phyloP scores from a whole-genome alignment of 2,329 filamentous ascomycete genomes.

The Aureobasidium sp. region DNA sequence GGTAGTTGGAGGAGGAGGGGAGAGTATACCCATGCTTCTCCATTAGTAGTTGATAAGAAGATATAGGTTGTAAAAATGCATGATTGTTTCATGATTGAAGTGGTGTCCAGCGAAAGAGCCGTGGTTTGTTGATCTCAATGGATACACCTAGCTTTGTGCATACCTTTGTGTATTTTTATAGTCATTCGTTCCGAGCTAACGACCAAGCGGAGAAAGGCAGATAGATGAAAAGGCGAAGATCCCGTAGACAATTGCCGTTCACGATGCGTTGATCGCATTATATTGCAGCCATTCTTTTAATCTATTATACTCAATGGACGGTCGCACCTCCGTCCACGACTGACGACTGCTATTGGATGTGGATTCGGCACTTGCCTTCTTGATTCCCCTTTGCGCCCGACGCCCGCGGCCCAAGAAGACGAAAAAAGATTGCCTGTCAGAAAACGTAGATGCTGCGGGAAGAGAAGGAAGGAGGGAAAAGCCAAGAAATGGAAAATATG shows the following conservation, averaged over 20 bases:
- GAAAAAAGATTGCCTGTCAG: neutral
- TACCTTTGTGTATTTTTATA: neutral
- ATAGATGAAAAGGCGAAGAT: neutral
- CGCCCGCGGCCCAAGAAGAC: neutral
- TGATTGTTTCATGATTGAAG: neutral
- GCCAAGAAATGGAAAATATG: neutral
- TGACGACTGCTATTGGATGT: neutral
- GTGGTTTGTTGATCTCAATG: neutral
- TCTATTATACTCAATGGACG: neutral
- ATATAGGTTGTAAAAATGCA: neutral
- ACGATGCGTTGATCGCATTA: neutral
- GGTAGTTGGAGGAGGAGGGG: neutral
- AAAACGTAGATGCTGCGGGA: slow-evolving; percentile 9
- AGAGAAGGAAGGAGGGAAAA: neutral
- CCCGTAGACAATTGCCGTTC: neutral
- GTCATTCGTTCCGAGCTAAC: neutral
- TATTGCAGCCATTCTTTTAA: too few relatives aligned
- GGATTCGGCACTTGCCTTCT: neutral
- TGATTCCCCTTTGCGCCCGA: neutral
- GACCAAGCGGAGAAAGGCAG: neutral
- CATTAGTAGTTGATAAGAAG: neutral
- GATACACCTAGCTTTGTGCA: neutral
- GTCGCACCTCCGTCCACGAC: neutral
- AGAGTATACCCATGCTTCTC: neutral
- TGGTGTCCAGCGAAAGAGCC: neutral